Percentiles rank a stretch among this genome's conserved stretches.
These are phyloP conservation scores for Tylopilus orsonianus DNA, from an alignment of 1,284 basidiomycete species.

Conservation along the genomic window DNA sequence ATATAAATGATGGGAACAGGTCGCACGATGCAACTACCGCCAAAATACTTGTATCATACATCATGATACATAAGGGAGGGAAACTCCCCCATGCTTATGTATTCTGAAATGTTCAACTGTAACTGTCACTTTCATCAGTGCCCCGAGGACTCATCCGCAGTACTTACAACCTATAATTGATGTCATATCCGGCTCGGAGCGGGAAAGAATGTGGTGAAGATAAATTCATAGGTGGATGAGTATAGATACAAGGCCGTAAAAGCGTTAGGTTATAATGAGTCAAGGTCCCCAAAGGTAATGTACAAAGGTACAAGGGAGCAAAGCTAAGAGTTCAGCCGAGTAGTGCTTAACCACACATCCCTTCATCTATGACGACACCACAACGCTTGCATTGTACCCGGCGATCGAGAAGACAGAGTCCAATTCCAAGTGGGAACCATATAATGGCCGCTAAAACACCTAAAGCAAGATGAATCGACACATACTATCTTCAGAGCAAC, in stretches of 20 bases:
- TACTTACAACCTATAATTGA: no score
- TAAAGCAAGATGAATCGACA: slow-evolving; percentile 27
- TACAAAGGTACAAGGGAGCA: neutral
- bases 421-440: slow-evolving; percentile 81
- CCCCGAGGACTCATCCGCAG: no score
- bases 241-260: slow-evolving; percentile 21
- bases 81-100: no score
- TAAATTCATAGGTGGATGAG: slow-evolving; percentile 11
- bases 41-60: no score
- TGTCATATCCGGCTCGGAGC: no score
- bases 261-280: slow-evolving; percentile 1
- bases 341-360: slow-evolving; percentile 35
- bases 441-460: slow-evolving; percentile 74
- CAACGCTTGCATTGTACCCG: slow-evolving; percentile 64
- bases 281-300: slow-evolving; percentile 2
- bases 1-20: no score
- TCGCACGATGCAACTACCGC: no score
- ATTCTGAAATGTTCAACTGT: no score
- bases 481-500: neutral
- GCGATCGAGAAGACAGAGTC: slow-evolving; percentile 70
- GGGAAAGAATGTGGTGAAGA: neutral
- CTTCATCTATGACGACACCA: slow-evolving; percentile 38
- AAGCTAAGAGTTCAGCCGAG: neutral
- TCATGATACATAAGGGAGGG: no score
- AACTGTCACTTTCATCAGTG: neutral